phyloP scores from a whole-genome alignment of 805 yeast genomes.

The Candida caryicola region DNA sequence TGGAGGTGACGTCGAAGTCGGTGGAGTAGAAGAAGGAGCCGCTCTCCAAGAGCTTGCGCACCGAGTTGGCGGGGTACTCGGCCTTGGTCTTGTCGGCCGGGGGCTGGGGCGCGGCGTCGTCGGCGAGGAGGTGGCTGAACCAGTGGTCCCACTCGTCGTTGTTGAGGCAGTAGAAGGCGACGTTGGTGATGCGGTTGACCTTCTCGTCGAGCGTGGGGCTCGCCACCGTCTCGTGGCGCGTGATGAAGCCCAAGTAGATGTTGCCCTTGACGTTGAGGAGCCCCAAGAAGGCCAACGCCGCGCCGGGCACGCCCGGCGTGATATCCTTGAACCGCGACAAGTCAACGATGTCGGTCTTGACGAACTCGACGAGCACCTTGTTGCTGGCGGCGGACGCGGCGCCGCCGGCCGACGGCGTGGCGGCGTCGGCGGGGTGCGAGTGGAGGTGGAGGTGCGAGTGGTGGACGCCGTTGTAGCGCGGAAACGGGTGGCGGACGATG shows the following conservation, averaged over 20 bases:
- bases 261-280: constrained; percentile 52
- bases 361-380: constrained; percentile 51
- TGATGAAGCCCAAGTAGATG: constrained; percentile 57
- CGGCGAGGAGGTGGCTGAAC: constrained; percentile 1
- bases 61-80: constrained; percentile 43
- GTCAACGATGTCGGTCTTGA: constrained; percentile 40
- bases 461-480: constrained; percentile 21
- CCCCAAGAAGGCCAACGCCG: constrained; percentile 60
- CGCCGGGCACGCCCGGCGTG: constrained; percentile 26
- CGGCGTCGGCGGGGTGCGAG: constrained; percentile 16
- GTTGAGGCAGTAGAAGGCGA: constrained; percentile 63
- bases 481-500: constrained; percentile 50
- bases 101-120: neutral
- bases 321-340: constrained; percentile 43
- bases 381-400: constrained; percentile 25
- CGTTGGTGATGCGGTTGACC: constrained; percentile 53
- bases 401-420: constrained; percentile 4
- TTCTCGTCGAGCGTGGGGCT: constrained; percentile 55
- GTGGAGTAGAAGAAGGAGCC: constrained; percentile 50
- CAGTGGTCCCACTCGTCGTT: constrained; percentile 51
- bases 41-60: constrained; percentile 41
- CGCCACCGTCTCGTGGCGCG: constrained; percentile 54
- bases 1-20: constrained; percentile 45
- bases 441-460: constrained; percentile 21
- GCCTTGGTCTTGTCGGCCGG: constrained; percentile 15